Evolutionary conservation across 2,329 filamentous ascomycete species (phyloP).

Genomic region (Trematosphaeria pertusa): DNA sequence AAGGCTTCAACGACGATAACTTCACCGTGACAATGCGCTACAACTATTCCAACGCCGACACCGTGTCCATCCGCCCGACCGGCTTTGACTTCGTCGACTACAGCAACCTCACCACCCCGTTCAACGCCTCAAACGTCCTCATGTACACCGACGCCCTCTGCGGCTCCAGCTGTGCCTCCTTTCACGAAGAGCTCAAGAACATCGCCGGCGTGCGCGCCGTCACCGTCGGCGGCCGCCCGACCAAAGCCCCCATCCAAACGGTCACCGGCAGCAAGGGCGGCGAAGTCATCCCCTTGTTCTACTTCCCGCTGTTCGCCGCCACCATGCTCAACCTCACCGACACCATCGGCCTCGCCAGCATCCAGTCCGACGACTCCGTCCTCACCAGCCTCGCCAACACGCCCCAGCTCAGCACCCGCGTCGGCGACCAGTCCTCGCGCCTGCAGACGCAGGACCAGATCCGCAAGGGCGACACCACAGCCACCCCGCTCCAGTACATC

Average conservation of each 20-base stretch:
- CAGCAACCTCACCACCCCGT: slow-evolving; percentile 36
- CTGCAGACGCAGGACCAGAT: slow-evolving; percentile 32
- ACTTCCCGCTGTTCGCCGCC: slow-evolving; percentile 24
- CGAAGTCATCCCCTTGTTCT: slow-evolving; percentile 33
- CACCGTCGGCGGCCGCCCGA: slow-evolving; percentile 65
- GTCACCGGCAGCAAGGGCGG: slow-evolving; percentile 67
- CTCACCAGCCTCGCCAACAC: slow-evolving; percentile 21
- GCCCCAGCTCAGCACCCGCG: slow-evolving; percentile 23
- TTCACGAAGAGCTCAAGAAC: slow-evolving; percentile 60
- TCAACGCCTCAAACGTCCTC: slow-evolving; percentile 47
- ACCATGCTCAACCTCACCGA: slow-evolving; percentile 23
- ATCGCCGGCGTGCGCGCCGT: slow-evolving; percentile 62
- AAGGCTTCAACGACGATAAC: slow-evolving; percentile 40
- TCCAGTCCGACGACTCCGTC: slow-evolving; percentile 13
- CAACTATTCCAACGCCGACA: slow-evolving; percentile 30
- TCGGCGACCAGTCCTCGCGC: slow-evolving; percentile 20
- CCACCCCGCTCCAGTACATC: slow-evolving; percentile 62
- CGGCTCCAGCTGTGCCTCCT: slow-evolving; percentile 64
- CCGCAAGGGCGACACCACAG: slow-evolving; percentile 39
- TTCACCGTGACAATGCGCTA: slow-evolving; percentile 48
- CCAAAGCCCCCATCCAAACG: slow-evolving; percentile 62
- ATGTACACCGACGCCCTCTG: slow-evolving; percentile 64
- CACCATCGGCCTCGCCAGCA: slow-evolving; percentile 7
- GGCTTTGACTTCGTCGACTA: slow-evolving; percentile 27
- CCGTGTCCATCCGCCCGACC: slow-evolving; percentile 18